Evolutionary conservation across 176 grass and related monocot genomes (phyloP).

Genomic region (Otatea glauca): DNA sequence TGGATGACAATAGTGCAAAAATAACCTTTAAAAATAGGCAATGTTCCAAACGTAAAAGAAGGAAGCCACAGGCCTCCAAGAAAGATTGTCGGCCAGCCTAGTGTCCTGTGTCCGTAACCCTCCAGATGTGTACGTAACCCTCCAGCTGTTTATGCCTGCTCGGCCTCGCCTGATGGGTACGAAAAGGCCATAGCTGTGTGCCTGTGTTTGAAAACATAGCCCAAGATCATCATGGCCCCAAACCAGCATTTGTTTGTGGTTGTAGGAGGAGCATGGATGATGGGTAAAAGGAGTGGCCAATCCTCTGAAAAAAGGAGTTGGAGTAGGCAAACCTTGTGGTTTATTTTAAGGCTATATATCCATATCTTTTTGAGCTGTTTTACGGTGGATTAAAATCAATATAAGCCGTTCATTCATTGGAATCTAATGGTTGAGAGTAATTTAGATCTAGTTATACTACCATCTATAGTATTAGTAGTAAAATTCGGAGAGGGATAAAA

Average conservation of each 20-base stretch:
- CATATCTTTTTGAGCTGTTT: too few relatives aligned
- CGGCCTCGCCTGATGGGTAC: not conserved
- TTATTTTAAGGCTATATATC: not conserved
- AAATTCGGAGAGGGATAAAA: too few relatives aligned
- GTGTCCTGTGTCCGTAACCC: not conserved
- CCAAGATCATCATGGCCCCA: not conserved
- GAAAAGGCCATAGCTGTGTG: not conserved
- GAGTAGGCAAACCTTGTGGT: not conserved
- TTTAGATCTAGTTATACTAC: too few relatives aligned
- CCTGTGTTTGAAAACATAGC: not conserved
- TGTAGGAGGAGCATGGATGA: not conserved
- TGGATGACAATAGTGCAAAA: not conserved
- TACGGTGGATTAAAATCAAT: too few relatives aligned
- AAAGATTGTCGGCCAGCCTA: not conserved
- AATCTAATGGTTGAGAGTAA: too few relatives aligned
- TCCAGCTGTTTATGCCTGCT: not conserved
- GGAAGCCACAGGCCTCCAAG: not conserved
- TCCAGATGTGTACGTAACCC: not conserved
- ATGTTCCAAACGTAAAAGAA: not conserved
- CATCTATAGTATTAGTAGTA: too few relatives aligned
- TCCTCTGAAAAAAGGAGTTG: not conserved
- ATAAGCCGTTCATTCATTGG: too few relatives aligned
- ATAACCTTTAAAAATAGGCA: not conserved
- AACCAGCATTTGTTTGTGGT: not conserved
- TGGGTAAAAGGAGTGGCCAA: not conserved